These are phyloP conservation scores for Lecanoromycetidae sp. DNA, from an alignment of 2,329 filamentous ascomycete species.

Conservation along the genomic window DNA sequence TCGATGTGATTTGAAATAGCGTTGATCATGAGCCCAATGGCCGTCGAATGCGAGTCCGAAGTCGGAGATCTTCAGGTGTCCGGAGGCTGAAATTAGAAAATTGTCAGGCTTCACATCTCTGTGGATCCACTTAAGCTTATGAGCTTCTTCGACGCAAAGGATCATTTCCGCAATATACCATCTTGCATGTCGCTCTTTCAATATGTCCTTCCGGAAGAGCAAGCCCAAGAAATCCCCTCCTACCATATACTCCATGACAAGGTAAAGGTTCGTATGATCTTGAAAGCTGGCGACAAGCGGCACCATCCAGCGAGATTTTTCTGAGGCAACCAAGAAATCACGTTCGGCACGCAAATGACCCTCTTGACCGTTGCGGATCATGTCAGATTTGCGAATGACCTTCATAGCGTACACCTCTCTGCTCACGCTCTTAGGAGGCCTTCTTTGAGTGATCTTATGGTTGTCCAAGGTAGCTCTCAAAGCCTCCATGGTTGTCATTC, in stretches of 20 bases:
- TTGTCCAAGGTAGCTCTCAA: constrained; percentile 21
- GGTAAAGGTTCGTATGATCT: constrained; percentile 69
- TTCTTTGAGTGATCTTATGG: constrained; percentile 22
- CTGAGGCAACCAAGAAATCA: constrained; percentile 80
- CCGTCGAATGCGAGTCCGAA: constrained; percentile 93
- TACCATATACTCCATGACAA: constrained; percentile 98
- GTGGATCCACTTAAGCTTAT: constrained; percentile 81
- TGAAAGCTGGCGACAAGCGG: constrained; percentile 82
- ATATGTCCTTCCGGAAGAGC: constrained; percentile 69
- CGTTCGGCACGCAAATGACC: constrained; percentile 82
- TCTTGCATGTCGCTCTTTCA: constrained; percentile 64
- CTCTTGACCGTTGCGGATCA: constrained; percentile 84
- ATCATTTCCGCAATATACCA: constrained; percentile 97
- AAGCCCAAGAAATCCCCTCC: constrained; percentile 87
- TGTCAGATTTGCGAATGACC: constrained; percentile 84
- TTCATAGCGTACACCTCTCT: constrained; percentile 82
- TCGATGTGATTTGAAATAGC: constrained; percentile 73
- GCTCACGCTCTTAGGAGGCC: constrained; percentile 22
- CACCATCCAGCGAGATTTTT: constrained; percentile 83
- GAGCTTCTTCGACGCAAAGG: constrained; percentile 82
- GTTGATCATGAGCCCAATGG: constrained; percentile 83
- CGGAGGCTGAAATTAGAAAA: constrained; percentile 76
- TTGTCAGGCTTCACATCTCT: constrained; percentile 96
- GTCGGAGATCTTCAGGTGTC: constrained; percentile 90
- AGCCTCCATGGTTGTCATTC: constrained; percentile 17